Percentiles rank a stretch among this genome's conserved stretches.
These are phyloP conservation scores for Posidonia australis DNA, from an alignment of 106 monocot species.

Conservation along the genomic window DNA sequence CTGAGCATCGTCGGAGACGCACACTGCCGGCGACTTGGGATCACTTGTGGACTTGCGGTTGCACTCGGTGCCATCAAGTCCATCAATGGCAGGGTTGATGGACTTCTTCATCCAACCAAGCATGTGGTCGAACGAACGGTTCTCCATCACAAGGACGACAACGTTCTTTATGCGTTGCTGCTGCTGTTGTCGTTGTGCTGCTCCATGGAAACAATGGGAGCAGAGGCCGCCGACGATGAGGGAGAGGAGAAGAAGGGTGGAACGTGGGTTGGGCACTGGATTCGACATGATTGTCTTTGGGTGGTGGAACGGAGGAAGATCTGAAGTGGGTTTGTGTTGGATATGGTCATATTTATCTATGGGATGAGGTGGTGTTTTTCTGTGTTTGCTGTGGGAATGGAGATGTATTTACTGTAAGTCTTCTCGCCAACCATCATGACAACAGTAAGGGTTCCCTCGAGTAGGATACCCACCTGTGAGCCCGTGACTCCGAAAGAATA, in stretches of 20 bases:
- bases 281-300: not conserved
- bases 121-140: constrained; percentile 96
- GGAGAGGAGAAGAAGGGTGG: constrained; percentile 4
- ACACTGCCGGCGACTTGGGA: constrained; percentile 30
- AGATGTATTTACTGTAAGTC: too few relatives aligned
- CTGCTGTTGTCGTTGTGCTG: not conserved
- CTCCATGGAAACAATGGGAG: not conserved
- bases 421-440: too few relatives aligned
- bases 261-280: not conserved
- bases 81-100: constrained; percentile 50
- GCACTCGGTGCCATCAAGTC: constrained; percentile 63
- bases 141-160: constrained; percentile 76
- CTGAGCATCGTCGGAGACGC: constrained; percentile 63
- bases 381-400: too few relatives aligned
- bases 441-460: too few relatives aligned
- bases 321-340: not conserved
- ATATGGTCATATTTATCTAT: too few relatives aligned
- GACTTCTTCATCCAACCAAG: constrained; percentile 72
- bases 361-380: too few relatives aligned
- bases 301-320: constrained; percentile 1
- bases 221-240: constrained; percentile 5
- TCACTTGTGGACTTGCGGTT: constrained; percentile 31
- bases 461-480: too few relatives aligned
- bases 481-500: too few relatives aligned
- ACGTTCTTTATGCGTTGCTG: constrained; percentile 44